phyloP scores from a whole-genome alignment of 2,329 filamentous ascomycete genomes.

The Eutypa lata region DNA sequence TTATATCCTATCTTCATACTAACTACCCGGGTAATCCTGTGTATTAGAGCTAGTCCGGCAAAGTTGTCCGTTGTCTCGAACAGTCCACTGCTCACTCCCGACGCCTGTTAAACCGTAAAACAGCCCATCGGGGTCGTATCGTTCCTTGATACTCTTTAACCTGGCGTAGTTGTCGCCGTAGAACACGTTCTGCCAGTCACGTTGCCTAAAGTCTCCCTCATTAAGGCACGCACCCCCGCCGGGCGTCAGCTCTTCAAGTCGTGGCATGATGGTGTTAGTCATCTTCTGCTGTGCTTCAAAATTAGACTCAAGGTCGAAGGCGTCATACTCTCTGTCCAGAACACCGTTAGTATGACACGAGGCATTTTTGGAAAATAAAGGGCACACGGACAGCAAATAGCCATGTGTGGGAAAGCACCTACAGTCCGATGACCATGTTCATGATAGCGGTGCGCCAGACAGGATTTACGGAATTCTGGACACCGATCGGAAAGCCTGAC shows the following conservation, averaged over 20 bases:
- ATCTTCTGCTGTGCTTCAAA: neutral
- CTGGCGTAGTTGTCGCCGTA: slow-evolving; percentile 11
- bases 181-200: neutral
- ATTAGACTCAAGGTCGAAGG: neutral
- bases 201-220: neutral
- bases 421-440: slow-evolving; percentile 5
- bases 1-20: too few species aligned
- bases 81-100: neutral
- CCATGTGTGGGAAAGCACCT: neutral
- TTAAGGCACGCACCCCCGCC: slow-evolving; percentile 1
- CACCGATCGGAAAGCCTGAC: slow-evolving; percentile 11
- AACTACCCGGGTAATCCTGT: too few species aligned
- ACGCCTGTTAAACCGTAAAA: neutral
- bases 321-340: neutral
- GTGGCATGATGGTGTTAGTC: neutral
- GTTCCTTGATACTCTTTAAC: neutral
- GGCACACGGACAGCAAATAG: too few species aligned
- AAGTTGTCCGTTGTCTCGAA: neutral
- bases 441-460: slow-evolving; percentile 27
- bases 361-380: too few species aligned
- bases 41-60: too few species aligned
- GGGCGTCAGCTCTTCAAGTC: neutral
- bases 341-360: too few species aligned
- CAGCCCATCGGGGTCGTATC: neutral
- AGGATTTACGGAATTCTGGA: slow-evolving; percentile 25